Base-by-base conservation (phyloP, 148 eudicot genomes). In the Chenopodium berlandieri region DNA sequence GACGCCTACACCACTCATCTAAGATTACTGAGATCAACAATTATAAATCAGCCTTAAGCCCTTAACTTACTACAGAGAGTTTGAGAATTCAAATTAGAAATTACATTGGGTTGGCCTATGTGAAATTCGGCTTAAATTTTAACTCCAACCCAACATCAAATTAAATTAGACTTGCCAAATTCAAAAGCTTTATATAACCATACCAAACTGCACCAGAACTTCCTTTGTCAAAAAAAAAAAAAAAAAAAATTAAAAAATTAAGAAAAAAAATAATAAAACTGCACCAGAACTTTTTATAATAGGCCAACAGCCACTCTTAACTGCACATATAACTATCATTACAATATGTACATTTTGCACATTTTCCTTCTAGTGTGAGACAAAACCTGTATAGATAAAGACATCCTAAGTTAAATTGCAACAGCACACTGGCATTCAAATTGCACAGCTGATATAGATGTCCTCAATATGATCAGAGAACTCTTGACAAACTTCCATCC, bases 261-360 rank as follows among this genome's bases (percentile, higher is more conserved):
- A 27, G 0, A 27, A 27, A 27, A 27, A 27, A 0, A 27, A 27
- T 27, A 27, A 27, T 27, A 27, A 20, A 71, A 11, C 52, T 71
- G 46, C 22, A 44, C 27, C 52, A 44, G 44, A 72, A 22, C 30
- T 72, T 40, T 72, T 40, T 14, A 72, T n/a, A 72, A 72, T 14
- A 37, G 27, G 27, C 75, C 10, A 72, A 72, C 54, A 37, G 27
- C 54, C 75, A 46, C 75, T 20, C 25, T 30, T 30, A 27, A 82
- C 46, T 77, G 32, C 5, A 60, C 72, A 77, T 40, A 19, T 76
- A 76, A 68, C 60, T 66, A 58, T 77, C 65, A 78, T 77, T 63
- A 48, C 78, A 82, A 46, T 78, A 78, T 83, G 79, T 83, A 83
- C 85, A 83, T 52, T 83, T 48, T 82, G 71, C 77, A 78, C 75